Evolutionary conservation across 306 rosid genomes (phyloP), one percentile per base, ranked within the genome.

Genomic region (Cajanus cajan): DNA sequence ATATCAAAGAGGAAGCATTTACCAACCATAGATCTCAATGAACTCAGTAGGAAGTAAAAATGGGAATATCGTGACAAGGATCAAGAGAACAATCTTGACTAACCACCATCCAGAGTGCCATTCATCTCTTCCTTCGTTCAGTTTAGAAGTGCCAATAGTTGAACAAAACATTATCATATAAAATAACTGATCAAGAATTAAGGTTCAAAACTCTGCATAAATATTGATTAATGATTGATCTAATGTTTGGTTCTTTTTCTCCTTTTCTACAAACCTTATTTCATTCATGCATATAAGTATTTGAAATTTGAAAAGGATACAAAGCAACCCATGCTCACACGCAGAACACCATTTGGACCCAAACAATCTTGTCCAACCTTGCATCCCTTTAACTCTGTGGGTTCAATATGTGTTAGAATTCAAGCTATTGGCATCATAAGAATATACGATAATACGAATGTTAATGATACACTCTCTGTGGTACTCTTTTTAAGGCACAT

Each of bases 91-190:
- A 77, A 90, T 87, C 87, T 96, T 96, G 18, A 85, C 83, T 74
- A 88, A 89, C 99, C 99, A 96, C 98, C 98, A 96, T 80, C 99
- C 97, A 16, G 99, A 96, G 80, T 96, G 99, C 99, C 98, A 96
- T 45, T 19, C 61, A 79, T 91, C 88, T 86, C 96, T 88, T 2
- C 66, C 63, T 21, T 83, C 90, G 1, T 85, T 87, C 88, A 90
- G 78, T 90, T 89, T 91, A 8, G 87, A 89, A 31, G 99, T 84
- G 45, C 97, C 86, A 54, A 85, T 79, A 7, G 99, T 91, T 39
- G 99, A 84, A 77, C 91, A 84, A 83, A 85, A 90, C 99, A 96
- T 96, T 36, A 85, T 81, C 89, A 96, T 86, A 83, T 75, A 96
- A 73, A 93, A 96, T 68, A 87, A 21, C 99, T 96, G 75, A 86